These are phyloP conservation scores for Picochlorum sp. DNA, from an alignment of 139 green algal species.

Conservation along the genomic window DNA sequence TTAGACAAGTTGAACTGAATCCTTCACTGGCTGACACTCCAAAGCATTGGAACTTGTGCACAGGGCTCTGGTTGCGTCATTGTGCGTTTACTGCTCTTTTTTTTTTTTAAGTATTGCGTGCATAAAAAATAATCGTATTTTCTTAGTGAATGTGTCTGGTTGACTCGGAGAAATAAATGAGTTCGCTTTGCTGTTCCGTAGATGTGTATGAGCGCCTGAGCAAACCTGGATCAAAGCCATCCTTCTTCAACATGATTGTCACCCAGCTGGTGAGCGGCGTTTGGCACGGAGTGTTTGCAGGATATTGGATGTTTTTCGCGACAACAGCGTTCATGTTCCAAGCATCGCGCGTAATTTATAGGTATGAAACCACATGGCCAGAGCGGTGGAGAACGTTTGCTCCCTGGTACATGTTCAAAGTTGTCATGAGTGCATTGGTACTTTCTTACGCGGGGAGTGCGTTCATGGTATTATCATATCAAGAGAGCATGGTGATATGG, in stretches of 20 bases:
- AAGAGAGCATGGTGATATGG: slow-evolving; percentile 20
- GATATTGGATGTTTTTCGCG: slow-evolving; percentile 40
- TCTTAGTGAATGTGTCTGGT: too few relatives aligned
- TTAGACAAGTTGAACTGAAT: slow-evolving; percentile 51
- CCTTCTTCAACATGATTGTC: slow-evolving; percentile 53
- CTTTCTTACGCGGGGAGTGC: slow-evolving; percentile 33
- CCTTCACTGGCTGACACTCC: slow-evolving; percentile 43
- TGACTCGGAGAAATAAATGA: too few relatives aligned
- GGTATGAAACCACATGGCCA: slow-evolving; percentile 28
- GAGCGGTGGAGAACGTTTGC: neutral
- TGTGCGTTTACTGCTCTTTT: slow-evolving; percentile 20
- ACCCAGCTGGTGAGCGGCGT: slow-evolving; percentile 69
- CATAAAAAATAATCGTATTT: neutral
- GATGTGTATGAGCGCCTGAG: slow-evolving; percentile 79
- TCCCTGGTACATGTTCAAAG: slow-evolving; percentile 23
- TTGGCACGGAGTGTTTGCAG: slow-evolving; percentile 67
- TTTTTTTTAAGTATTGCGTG: neutral
- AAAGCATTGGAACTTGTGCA: slow-evolving; percentile 67
- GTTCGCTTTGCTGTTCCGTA: neutral
- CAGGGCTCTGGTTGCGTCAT: slow-evolving; percentile 53
- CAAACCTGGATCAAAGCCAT: slow-evolving; percentile 28
- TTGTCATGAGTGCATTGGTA: slow-evolving; percentile 16
- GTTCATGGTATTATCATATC: slow-evolving; percentile 38
- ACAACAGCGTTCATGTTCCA: slow-evolving; percentile 32
- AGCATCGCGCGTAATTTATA: slow-evolving; percentile 16